Evolutionary conservation across 768 basidiomycete genomes (phyloP).

Genomic region (Amanita thiersii): DNA sequence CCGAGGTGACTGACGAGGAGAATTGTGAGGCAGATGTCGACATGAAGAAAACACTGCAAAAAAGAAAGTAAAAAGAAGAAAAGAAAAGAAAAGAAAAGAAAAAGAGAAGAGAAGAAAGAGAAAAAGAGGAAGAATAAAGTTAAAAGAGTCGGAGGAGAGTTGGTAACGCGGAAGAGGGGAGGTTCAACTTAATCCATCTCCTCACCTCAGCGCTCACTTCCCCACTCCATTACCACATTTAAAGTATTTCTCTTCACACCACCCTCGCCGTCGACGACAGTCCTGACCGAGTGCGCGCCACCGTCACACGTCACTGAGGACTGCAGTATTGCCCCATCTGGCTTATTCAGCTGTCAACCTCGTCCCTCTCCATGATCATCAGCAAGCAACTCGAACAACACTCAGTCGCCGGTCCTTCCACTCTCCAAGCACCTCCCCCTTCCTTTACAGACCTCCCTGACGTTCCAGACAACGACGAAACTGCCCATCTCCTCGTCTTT

Average conservation of each 20-base stretch:
- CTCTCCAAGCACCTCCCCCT: neutral
- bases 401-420: neutral
- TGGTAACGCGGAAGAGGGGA: neutral
- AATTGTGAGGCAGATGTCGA: slow-evolving; percentile 14
- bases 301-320: too few relatives aligned
- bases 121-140: slow-evolving; percentile 11
- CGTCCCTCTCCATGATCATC: neutral
- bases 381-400: neutral
- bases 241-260: too few relatives aligned
- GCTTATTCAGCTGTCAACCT: too few relatives aligned
- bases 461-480: too few relatives aligned
- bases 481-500: slow-evolving; percentile 10
- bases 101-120: slow-evolving; percentile 12
- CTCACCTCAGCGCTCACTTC: too few relatives aligned
- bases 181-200: too few relatives aligned
- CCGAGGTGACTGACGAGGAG: slow-evolving; percentile 2
- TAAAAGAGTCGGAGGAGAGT: neutral
- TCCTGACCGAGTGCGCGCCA: too few relatives aligned
- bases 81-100: slow-evolving; percentile 13
- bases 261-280: neutral
- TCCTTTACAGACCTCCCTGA: too few relatives aligned
- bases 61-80: slow-evolving; percentile 14
- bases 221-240: too few relatives aligned
- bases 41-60: slow-evolving; percentile 13
- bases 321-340: too few relatives aligned